Conservation (phyloP, 164 flowering plant genomes). For the Echeveria elegans region DNA sequence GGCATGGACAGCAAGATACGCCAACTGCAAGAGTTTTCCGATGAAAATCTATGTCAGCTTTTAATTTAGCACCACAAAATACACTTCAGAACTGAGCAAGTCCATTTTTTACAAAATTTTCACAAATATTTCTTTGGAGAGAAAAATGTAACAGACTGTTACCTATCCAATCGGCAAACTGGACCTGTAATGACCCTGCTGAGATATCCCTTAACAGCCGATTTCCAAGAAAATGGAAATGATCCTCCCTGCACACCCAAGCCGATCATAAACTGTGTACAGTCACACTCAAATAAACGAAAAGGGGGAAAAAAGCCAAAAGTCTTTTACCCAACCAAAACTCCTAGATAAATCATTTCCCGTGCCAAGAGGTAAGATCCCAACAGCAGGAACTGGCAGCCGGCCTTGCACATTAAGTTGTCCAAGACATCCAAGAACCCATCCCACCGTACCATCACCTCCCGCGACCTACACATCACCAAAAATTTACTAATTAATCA, state of each 20-base stretch:
- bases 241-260: conserved; percentile 72
- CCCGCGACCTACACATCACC: conserved; percentile 75
- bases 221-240: conserved; percentile 91
- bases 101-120: background rate
- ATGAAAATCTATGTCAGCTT: no score
- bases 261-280: conserved; percentile 16
- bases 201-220: conserved; percentile 68
- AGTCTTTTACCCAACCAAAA: conserved; percentile 84
- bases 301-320: conserved; percentile 4
- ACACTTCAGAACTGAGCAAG: background rate
- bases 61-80: no score
- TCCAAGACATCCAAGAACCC: conserved; percentile 78
- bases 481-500: background rate
- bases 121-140: conserved; percentile 30
- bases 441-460: conserved; percentile 99
- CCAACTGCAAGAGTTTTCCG: conserved; percentile 55
- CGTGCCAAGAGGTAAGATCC: conserved; percentile 90
- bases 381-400: conserved; percentile 80
- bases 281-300: conserved; percentile 7
- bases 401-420: conserved; percentile 48
- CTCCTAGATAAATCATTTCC: conserved; percentile 91
- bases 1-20: conserved; percentile 64
- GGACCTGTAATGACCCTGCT: conserved; percentile 50
- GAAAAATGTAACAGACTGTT: conserved; percentile 4
- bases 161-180: conserved; percentile 78